Evolutionary conservation across 2,329 filamentous ascomycete species (phyloP).

Genomic region (Falciphora oryzae): DNA sequence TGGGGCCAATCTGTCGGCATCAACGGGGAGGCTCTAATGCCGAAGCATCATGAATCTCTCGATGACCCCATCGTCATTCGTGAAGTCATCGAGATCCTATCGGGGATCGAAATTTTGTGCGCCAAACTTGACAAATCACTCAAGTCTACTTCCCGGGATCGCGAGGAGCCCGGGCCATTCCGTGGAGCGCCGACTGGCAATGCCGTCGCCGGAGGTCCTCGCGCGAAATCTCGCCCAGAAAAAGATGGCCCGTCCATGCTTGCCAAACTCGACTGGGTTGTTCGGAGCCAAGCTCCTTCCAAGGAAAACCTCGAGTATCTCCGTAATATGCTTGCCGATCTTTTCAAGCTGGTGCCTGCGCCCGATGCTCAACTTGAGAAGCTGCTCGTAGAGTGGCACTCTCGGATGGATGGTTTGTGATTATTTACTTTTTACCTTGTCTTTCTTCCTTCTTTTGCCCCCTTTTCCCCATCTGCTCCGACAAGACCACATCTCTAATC

Average conservation of each 20-base stretch:
- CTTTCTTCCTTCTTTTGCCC: too few species aligned
- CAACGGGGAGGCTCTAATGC: not conserved
- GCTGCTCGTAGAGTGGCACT: too few species aligned
- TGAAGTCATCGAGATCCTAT: not conserved
- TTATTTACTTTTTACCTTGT: not conserved
- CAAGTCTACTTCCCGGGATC: too few species aligned
- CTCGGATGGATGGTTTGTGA: not conserved
- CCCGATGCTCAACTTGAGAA: not conserved
- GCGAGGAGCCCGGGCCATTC: not conserved
- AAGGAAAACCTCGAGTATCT: not conserved
- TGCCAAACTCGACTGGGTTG: not conserved
- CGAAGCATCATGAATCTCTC: not conserved
- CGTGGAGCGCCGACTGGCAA: too few species aligned
- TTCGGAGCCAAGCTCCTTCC: not conserved
- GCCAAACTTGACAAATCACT: too few species aligned
- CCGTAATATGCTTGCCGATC: too few species aligned
- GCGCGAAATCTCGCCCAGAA: not conserved
- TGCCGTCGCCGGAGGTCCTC: too few species aligned
- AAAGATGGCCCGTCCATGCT: not conserved
- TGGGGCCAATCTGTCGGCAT: not conserved
- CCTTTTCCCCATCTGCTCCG: too few species aligned
- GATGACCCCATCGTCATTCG: too few species aligned
- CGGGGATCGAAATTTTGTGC: not conserved
- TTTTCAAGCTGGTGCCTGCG: not conserved
- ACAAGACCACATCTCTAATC: too few species aligned